Conservation (phyloP, 805 yeast genomes). For the Grigorovia jiainica region DNA sequence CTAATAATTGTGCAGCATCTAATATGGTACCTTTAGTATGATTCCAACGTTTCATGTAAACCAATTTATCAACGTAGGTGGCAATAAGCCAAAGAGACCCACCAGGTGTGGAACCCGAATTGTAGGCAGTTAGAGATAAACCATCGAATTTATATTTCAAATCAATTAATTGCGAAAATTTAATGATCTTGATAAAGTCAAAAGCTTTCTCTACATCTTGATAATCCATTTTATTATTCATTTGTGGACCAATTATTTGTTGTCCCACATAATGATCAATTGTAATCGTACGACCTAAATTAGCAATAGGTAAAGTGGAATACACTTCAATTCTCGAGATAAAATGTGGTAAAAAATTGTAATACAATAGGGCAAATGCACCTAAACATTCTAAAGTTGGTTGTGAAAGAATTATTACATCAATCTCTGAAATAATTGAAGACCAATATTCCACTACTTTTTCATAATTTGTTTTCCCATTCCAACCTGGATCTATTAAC, state of each 20-base stretch:
- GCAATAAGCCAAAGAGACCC: conserved; percentile 82
- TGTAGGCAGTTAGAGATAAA: conserved; percentile 64
- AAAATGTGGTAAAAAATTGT: conserved; percentile 43
- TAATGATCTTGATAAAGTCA: conserved; percentile 58
- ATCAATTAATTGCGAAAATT: conserved; percentile 67
- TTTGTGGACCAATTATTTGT: conserved; percentile 69
- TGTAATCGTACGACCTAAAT: conserved; percentile 76
- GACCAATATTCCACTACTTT: conserved; percentile 31
- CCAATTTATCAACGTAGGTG: conserved; percentile 66
- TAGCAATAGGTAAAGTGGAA: conserved; percentile 83
- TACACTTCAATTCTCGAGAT: conserved; percentile 64
- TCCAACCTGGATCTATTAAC: conserved; percentile 71
- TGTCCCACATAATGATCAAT: conserved; percentile 68
- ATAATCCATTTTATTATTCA: conserved; percentile 48
- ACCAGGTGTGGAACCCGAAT: conserved; percentile 89
- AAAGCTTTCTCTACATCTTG: conserved; percentile 73
- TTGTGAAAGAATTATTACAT: conserved; percentile 75
- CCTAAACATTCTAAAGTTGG: conserved; percentile 73
- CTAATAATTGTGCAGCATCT: conserved; percentile 56
- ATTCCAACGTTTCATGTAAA: conserved; percentile 91
- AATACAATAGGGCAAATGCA: conserved; percentile 61
- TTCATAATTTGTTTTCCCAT: conserved; percentile 38
- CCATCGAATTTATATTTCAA: conserved; percentile 53
- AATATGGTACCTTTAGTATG: conserved; percentile 83
- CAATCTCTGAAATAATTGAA: conserved; percentile 39